Percentiles rank a stretch among this genome's conserved stretches.
These are phyloP conservation scores for Sicyos baderoa DNA, from an alignment of 306 rosid species.

Conservation along the genomic window DNA sequence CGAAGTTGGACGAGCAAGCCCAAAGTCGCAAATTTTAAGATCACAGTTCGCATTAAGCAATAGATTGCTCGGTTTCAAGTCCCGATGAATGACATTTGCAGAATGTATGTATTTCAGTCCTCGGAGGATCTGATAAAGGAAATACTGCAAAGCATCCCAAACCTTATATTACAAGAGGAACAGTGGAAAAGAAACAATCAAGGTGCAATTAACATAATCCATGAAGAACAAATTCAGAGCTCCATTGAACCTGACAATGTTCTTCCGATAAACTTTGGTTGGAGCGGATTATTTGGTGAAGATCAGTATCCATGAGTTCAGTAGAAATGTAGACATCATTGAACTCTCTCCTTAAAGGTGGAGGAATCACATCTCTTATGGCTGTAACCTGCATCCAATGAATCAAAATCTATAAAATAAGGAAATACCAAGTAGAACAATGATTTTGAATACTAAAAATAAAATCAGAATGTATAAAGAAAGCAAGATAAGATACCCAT, in stretches of 20 bases:
- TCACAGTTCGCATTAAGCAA: constrained; percentile 83
- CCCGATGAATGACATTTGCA: constrained; percentile 87
- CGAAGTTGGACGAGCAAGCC: constrained; percentile 77
- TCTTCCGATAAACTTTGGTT: constrained; percentile 86
- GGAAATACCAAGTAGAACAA: background rate
- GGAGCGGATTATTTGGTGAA: constrained; percentile 91
- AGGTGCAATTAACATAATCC: background rate
- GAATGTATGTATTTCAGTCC: constrained; percentile 88
- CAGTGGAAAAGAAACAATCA: background rate
- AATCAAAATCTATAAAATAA: constrained; percentile 14
- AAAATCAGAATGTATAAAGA: background rate
- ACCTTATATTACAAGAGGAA: constrained; percentile 21
- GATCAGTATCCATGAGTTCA: constrained; percentile 97
- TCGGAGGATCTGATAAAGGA: constrained; percentile 90
- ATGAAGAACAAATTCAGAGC: background rate
- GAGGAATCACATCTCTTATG: constrained; percentile 83
- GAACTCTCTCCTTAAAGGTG: constrained; percentile 82
- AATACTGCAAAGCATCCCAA: constrained; percentile 68
- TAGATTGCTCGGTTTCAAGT: constrained; percentile 89
- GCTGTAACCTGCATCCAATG: constrained; percentile 55
- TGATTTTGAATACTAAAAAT: background rate
- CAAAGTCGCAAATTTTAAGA: constrained; percentile 88
- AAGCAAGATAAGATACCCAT: constrained; percentile 1
- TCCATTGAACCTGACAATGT: constrained; percentile 62
- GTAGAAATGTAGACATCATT: constrained; percentile 66